A percentile compares a stretch with the other conserved stretches of the same genome.
phyloP scores from a whole-genome alignment of 257 asterid species.

The Solanum sitiens region DNA sequence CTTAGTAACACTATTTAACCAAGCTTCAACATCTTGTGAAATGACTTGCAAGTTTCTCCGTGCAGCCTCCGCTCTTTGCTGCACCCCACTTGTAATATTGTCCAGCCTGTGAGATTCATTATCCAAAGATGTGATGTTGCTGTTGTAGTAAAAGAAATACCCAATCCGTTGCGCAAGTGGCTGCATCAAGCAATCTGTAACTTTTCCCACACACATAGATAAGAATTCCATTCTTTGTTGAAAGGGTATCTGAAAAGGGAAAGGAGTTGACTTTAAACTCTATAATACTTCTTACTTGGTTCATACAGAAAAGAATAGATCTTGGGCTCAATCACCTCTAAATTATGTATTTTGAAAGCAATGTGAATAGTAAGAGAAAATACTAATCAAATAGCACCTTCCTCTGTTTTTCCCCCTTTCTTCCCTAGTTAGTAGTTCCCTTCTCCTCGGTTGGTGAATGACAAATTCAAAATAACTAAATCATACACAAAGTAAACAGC shows the following conservation, averaged over 20 bases:
- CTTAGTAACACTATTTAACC: background rate
- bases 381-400: background rate
- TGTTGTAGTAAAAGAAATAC: background rate
- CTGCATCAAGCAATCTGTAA: background rate
- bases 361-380: too few relatives aligned
- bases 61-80: background rate
- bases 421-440: background rate
- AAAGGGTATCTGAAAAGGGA: background rate
- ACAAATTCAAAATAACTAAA: too few relatives aligned
- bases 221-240: background rate
- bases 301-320: background rate
- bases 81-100: background rate
- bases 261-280: background rate
- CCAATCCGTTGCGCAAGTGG: background rate
- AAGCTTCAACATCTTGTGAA: background rate
- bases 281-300: background rate
- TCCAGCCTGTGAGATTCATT: background rate
- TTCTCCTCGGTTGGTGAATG: background rate
- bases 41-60: background rate
- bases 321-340: background rate
- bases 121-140: background rate
- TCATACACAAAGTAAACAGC: background rate
- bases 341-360: too few relatives aligned
- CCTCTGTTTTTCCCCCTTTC: background rate
- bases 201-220: background rate